Evolutionary conservation across 1,284 basidiomycete species (phyloP).

Genomic region (Boletus sp.): DNA sequence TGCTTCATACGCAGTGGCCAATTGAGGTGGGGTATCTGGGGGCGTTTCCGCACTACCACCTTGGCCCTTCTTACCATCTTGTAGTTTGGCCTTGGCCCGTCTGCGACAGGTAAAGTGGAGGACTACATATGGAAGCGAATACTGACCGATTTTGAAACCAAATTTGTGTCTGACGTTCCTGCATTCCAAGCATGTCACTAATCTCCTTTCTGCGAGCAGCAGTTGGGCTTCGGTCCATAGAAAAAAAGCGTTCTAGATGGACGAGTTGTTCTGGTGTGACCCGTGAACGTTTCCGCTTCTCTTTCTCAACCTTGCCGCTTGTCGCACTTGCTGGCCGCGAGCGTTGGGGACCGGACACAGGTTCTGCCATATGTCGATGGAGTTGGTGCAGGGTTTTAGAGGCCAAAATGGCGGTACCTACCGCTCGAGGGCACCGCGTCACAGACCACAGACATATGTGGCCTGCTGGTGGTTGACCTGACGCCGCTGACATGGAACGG

Average conservation of each 20-base stretch:
- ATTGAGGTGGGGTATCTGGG: slow-evolving; percentile 49
- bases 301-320: slow-evolving; percentile 36
- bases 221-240: slow-evolving; percentile 64
- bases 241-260: slow-evolving; percentile 67
- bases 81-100: slow-evolving; percentile 74
- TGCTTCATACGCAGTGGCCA: slow-evolving; percentile 50
- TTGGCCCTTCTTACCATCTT: slow-evolving; percentile 52
- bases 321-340: slow-evolving; percentile 19
- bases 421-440: slow-evolving; percentile 22
- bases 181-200: slow-evolving; percentile 71
- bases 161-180: slow-evolving; percentile 80
- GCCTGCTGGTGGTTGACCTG: slow-evolving; percentile 20
- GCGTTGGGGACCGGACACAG: slow-evolving; percentile 27
- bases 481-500: slow-evolving; percentile 32
- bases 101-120: slow-evolving; percentile 35
- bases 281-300: slow-evolving; percentile 72
- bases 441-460: slow-evolving; percentile 31
- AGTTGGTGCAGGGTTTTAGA: slow-evolving; percentile 5
- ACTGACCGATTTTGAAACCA: slow-evolving; percentile 82
- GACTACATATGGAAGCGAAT: neutral
- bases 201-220: slow-evolving; percentile 69
- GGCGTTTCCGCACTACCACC: slow-evolving; percentile 39
- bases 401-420: slow-evolving; percentile 16
- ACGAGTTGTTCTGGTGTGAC: slow-evolving; percentile 73
- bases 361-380: slow-evolving; percentile 20